Conservation (phyloP, 2,329 filamentous ascomycete species). For the Scedosporium dehoogii region DNA sequence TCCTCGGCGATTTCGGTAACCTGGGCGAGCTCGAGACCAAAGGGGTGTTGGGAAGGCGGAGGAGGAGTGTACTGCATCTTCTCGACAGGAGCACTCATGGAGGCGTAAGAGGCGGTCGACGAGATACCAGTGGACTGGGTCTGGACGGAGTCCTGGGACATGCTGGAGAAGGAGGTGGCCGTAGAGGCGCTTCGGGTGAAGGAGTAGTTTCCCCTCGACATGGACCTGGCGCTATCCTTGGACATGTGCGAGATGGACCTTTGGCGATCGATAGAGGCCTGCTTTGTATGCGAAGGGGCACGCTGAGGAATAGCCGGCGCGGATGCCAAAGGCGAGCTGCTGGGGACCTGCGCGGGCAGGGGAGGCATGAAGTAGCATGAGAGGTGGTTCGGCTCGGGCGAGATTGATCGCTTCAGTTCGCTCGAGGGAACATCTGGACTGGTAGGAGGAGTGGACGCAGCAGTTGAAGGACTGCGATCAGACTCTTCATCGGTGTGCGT, state of each 20-base stretch:
- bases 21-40: conserved; percentile 81
- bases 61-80: conserved; percentile 14
- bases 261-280: conserved; percentile 60
- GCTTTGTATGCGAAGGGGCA: conserved; percentile 81
- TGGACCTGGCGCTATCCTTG: conserved; percentile 39
- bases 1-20: conserved; percentile 91
- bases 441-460: conserved; percentile 52
- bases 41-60: conserved; percentile 53
- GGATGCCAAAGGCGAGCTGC: conserved; percentile 18
- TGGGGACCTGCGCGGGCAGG: conserved; percentile 23
- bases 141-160: conserved; percentile 27
- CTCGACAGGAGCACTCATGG: conserved; percentile 8
- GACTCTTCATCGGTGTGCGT: conserved; percentile 59
- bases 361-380: conserved; percentile 56
- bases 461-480: conserved; percentile 49
- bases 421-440: conserved; percentile 56
- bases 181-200: conserved; percentile 49
- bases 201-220: conserved; percentile 45
- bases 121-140: conserved; percentile 10
- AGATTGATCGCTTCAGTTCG: conserved; percentile 38
- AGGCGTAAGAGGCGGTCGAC: conserved; percentile 16
- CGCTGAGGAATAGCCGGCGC: conserved; percentile 59
- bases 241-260: conserved; percentile 53
- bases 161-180: conserved; percentile 40
- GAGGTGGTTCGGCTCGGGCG: conserved; percentile 55